Base-by-base conservation (phyloP, 805 yeast genomes). In the Metschnikowia lochheadii region DNA sequence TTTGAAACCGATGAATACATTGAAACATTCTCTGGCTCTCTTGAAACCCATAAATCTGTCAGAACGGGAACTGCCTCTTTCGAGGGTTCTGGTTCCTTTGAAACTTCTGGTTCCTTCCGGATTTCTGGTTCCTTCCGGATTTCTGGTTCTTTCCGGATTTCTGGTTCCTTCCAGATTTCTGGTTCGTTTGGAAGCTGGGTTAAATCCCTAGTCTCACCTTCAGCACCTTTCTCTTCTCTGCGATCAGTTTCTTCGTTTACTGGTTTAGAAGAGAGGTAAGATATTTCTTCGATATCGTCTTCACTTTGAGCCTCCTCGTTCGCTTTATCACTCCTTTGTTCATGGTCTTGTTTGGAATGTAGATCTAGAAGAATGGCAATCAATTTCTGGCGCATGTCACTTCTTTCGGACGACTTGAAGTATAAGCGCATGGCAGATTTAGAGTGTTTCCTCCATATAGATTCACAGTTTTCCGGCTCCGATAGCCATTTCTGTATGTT, bases 401-500 rank as follows among this genome's bases (percentile, higher is more conserved):
- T 49, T n/a, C 58, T 38, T 40, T 55, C 61, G 5, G 50, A 29
- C 13, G 43, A 52, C 32, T 46, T 46, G 43, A 46, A 53, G 32
- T 45, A 52, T 45, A 51, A 20, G 48, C 48, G 54, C n/a, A 47
- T 29, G 33, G 48, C 48, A 10, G 56, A 33, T 23, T 49, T 55
- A 18, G 41, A 31, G 17, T 48, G 48, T 49, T 61, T 57, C 50
- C 68, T 63, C 87, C 87, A 82, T 10, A 79, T 55, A 39, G 63
- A 62, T 41, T 79, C 68, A 46, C 88, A 83, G 21, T 63, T 70
- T 0, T 57, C 57, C 0, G 82, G 80, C 37, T 79, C 66, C 21
- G 69, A 68, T 42, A 85, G 71, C 66, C 88, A 83, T 54, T 77
- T 80, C 50, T 74, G 71, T 11, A 84, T 76, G 58, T 87, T 90